These are phyloP conservation scores for Spathaspora sp. DNA, from an alignment of 805 yeast species.

Conservation along the genomic window DNA sequence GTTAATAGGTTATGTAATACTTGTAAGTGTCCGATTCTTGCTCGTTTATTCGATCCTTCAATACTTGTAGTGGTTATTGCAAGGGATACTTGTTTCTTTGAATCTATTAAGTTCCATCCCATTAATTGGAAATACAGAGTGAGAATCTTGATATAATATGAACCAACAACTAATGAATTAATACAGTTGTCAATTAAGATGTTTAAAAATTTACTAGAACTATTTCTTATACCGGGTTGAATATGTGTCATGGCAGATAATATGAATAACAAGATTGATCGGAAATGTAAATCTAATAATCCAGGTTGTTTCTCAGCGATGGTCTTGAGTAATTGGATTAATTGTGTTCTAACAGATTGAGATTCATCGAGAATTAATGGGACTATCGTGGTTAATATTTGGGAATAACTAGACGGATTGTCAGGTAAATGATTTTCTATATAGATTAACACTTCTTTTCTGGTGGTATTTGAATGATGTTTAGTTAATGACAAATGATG, in stretches of 20 bases:
- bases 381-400: conserved; percentile 51
- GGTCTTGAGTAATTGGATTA: conserved; percentile 44
- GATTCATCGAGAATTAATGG: conserved; percentile 70
- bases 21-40: conserved; percentile 38
- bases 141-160: conserved; percentile 68
- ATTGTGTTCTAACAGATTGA: conserved; percentile 56
- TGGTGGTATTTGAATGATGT: conserved; percentile 67
- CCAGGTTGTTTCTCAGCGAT: conserved; percentile 50
- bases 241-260: conserved; percentile 95
- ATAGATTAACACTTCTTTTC: conserved; percentile 64
- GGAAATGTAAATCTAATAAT: conserved; percentile 57
- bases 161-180: conserved; percentile 48
- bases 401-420: conserved; percentile 52
- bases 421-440: conserved; percentile 51
- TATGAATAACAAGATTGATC: conserved; percentile 63
- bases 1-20: conserved; percentile 42
- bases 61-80: conserved; percentile 32
- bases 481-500: conserved; percentile 67
- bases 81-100: conserved; percentile 30
- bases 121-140: conserved; percentile 64
- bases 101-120: conserved; percentile 60
- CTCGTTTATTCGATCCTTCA: conserved; percentile 31
- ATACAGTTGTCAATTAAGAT: conserved; percentile 51
- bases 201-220: conserved; percentile 65
- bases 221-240: conserved; percentile 67